A percentile compares a stretch with the other conserved stretches of the same genome.
Conservation (phyloP, 2,329 filamentous ascomycete species). For the Colletotrichum chrysophilum region DNA sequence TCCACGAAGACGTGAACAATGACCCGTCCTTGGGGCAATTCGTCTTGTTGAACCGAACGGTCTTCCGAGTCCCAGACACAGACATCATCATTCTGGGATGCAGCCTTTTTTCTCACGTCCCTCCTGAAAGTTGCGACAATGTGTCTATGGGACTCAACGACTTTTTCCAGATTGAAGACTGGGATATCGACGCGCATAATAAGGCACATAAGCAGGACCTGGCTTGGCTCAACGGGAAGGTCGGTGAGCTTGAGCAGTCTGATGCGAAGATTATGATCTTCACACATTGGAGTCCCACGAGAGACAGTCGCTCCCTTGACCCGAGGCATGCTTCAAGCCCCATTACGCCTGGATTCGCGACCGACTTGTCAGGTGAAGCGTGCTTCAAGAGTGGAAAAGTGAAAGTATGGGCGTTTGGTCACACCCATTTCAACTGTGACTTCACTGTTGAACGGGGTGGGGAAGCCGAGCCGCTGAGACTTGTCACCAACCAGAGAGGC, state of each 20-base stretch:
- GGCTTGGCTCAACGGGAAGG: too few species aligned
- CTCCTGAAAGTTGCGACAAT: too few species aligned
- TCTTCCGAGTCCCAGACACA: too few species aligned
- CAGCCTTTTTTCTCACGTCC: too few species aligned
- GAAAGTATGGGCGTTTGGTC: constrained; percentile 51
- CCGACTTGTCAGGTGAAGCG: constrained; percentile 39
- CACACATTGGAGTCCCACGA: constrained; percentile 48
- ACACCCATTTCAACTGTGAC: constrained; percentile 52
- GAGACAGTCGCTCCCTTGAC: constrained; percentile 35
- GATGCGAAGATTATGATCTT: constrained; percentile 38
- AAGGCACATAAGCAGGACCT: too few species aligned
- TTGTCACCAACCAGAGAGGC: constrained; percentile 45
- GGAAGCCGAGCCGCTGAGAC: constrained; percentile 29
- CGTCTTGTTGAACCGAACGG: too few species aligned
- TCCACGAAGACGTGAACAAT: too few species aligned
- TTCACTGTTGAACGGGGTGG: constrained; percentile 31
- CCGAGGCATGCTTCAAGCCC: constrained; percentile 34
- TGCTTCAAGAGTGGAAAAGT: constrained; percentile 44
- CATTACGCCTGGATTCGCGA: constrained; percentile 41
- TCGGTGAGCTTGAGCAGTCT: background rate
- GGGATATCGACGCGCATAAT: too few species aligned
- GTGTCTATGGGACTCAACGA: too few species aligned
- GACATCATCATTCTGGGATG: too few species aligned
- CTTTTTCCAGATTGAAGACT: too few species aligned
- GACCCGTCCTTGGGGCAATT: too few species aligned